phyloP scores from a whole-genome alignment of 768 basidiomycete species.

The Rhizopogon vulgaris region DNA sequence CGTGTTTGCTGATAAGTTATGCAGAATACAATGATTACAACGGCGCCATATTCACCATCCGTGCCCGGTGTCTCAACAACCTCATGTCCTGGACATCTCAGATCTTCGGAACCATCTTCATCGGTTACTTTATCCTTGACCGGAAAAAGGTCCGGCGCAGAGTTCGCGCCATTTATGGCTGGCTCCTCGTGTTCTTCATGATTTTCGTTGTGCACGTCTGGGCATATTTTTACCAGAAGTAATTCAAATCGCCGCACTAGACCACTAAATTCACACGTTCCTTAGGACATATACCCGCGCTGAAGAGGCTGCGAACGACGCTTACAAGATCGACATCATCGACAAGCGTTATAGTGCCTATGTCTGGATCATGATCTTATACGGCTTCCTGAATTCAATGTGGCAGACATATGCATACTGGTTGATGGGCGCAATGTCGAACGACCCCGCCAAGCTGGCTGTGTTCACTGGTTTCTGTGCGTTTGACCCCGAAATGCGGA shows the following conservation, averaged over 20 bases:
- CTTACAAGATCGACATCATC: constrained; percentile 48
- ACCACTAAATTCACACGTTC: neutral
- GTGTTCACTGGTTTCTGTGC: constrained; percentile 72
- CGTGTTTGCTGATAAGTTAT: neutral
- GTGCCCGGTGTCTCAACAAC: constrained; percentile 65
- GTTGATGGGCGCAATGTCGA: constrained; percentile 78
- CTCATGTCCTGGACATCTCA: constrained; percentile 70
- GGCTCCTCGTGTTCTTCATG: constrained; percentile 51
- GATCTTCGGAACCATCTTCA: constrained; percentile 60
- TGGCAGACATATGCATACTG: constrained; percentile 77
- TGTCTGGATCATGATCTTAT: constrained; percentile 56
- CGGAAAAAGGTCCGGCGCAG: constrained; percentile 47
- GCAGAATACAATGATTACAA: constrained; percentile 74
- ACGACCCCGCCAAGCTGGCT: constrained; percentile 70
- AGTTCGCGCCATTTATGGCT: constrained; percentile 60
- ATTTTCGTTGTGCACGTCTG: constrained; percentile 63
- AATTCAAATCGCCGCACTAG: constrained; percentile 8
- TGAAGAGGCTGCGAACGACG: constrained; percentile 32
- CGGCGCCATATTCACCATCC: constrained; percentile 64
- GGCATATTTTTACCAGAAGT: constrained; percentile 71
- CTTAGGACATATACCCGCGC: constrained; percentile 50
- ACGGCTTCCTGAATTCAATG: constrained; percentile 67
- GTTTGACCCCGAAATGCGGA: constrained; percentile 19
- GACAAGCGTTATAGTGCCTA: constrained; percentile 47
- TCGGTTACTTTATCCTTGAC: constrained; percentile 57